Evolutionary conservation across 306 rosid species (phyloP), one percentile per base, ranked within the genome.

Genomic region (Crotalaria pallida): DNA sequence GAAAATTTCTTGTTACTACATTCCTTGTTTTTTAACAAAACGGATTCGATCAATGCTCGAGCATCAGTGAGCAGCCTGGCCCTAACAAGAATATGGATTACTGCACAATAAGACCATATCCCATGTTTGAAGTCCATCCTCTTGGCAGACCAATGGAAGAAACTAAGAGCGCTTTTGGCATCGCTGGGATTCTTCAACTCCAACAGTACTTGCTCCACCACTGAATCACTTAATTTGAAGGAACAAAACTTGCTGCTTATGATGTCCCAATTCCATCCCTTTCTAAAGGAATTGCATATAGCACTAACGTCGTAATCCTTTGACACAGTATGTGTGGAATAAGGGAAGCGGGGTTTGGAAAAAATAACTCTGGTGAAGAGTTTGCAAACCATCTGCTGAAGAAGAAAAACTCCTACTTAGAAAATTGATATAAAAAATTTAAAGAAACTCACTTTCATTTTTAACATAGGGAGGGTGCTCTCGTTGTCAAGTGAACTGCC

Each of bases 111-210:
- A 8, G 91, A 78, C 44, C 69, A 83, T 59, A 81, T 11, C 23
- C 85, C 82, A 66, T 85, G 96, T 23, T 82, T 73, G 51, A 85
- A 68, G 31, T 36, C 51, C n/a, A 71, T 85, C 67, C 50, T 75
- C 66, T 62, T 78, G 2, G 87, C 52, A 10, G 85, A 84, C 96
- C 96, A 89, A 19, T 92, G 96, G 82, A 92, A 90, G 83, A 92
- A 90, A 48, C 85, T 72, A 26, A 90, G 74, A 21, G 98, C 98
- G 1, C 81, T 56, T 76, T 76, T 84, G 18, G 96, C 96, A 58
- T 89, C 92, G 26, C 9, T 18, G 8, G 92, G 95, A 53, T 83
- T 75, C 53, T 83, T 85, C 12, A 92, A 43, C 12, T 86, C 77
- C 36, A 81, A 24, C 27, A 92, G 63, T 6, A 88, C 75, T 7